Conservation (phyloP, 2,329 filamentous ascomycete genomes). For the Trichoderma atroviride region DNA sequence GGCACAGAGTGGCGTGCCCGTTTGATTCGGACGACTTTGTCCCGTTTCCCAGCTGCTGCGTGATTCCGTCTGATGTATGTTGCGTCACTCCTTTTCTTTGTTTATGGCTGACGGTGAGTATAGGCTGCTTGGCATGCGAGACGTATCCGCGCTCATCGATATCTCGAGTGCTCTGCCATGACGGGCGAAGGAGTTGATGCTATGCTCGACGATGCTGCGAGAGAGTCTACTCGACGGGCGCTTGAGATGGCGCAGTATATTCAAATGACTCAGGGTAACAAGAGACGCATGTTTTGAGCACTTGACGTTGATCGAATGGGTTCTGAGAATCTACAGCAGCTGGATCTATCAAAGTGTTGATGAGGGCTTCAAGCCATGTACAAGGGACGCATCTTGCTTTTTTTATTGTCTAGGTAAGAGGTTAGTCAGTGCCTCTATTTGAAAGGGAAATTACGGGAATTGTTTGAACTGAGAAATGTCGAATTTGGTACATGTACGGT, state of each 20-base stretch:
- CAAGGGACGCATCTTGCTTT: neutral
- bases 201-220: constrained; percentile 36
- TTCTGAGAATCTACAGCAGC: neutral
- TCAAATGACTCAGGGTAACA: constrained; percentile 25
- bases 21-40: neutral
- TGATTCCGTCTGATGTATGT: constrained; percentile 37
- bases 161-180: constrained; percentile 43
- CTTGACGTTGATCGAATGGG: neutral
- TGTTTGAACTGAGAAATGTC: neutral
- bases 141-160: constrained; percentile 37
- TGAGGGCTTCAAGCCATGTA: too few species aligned
- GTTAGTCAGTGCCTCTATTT: neutral
- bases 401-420: neutral
- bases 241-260: constrained; percentile 28
- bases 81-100: too few species aligned
- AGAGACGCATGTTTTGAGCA: constrained; percentile 29
- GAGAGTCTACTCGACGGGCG: constrained; percentile 33
- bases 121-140: constrained; percentile 41
- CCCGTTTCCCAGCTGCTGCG: constrained; percentile 36
- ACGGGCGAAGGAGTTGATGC: constrained; percentile 41
- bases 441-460: neutral
- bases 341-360: too few species aligned
- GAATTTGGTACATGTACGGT: neutral
- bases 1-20: constrained; percentile 20
- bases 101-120: neutral